phyloP scores from a whole-genome alignment of 305 asterid genomes.

The Fraxinus sp. region DNA sequence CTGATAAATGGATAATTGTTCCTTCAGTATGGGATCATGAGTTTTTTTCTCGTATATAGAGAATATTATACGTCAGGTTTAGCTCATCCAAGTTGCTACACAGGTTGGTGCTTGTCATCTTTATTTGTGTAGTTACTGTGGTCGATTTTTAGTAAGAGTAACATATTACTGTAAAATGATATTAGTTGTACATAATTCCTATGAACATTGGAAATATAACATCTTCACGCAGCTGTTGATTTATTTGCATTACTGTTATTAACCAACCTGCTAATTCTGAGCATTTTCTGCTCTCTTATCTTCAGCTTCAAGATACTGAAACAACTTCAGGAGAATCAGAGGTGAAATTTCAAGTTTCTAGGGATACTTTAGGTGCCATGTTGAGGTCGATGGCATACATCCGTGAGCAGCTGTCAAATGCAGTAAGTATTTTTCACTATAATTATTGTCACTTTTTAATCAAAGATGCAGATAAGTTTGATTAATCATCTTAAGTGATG shows the following conservation, averaged over 20 bases:
- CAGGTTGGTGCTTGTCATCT: constrained; percentile 18
- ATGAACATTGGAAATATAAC: constrained; percentile 14
- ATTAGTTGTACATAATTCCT: constrained; percentile 12
- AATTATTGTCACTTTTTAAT: constrained; percentile 10
- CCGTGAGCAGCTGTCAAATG: constrained; percentile 73
- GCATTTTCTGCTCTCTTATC: constrained; percentile 17
- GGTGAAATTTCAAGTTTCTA: constrained; percentile 84
- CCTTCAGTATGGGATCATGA: background rate
- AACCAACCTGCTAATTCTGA: constrained; percentile 21
- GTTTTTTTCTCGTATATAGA: background rate
- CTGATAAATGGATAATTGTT: background rate
- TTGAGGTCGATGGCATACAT: constrained; percentile 90
- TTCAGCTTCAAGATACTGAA: constrained; percentile 82
- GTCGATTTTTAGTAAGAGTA: constrained; percentile 7
- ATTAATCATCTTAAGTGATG: background rate
- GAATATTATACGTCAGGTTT: background rate
- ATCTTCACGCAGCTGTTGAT: constrained; percentile 10
- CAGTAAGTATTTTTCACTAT: constrained; percentile 44
- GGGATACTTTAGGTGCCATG: constrained; percentile 86
- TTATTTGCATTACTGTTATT: constrained; percentile 4
- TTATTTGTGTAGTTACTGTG: background rate
- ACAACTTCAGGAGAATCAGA: constrained; percentile 71
- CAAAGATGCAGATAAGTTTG: background rate
- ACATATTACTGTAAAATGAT: background rate
- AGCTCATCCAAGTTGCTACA: constrained; percentile 11